Evolutionary conservation across 495 filamentous ascomycete genomes (phyloP).

Genomic region (Tuber borchii): DNA sequence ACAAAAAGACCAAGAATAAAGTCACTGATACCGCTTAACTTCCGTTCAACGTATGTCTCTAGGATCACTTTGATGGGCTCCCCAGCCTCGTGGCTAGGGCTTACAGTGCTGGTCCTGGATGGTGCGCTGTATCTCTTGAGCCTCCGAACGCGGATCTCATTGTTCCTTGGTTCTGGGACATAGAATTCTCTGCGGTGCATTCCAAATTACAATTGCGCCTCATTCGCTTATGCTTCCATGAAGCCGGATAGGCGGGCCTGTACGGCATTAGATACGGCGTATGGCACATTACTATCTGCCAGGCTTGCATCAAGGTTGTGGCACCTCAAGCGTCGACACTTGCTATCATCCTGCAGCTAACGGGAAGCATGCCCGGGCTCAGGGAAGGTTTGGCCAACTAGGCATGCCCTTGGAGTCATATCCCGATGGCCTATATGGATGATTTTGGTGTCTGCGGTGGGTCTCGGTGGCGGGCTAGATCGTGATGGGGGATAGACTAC

Average conservation of each 20-base stretch:
- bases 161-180: constrained; percentile 22
- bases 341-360: neutral
- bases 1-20: neutral
- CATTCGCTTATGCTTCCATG: constrained; percentile 24
- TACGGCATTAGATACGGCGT: constrained; percentile 23
- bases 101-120: neutral
- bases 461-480: neutral
- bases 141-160: constrained; percentile 19
- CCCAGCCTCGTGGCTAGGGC: neutral
- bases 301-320: neutral
- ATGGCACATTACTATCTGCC: constrained; percentile 8
- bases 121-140: neutral
- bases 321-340: constrained; percentile 8
- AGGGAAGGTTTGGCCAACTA: neutral
- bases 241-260: constrained; percentile 13
- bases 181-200: constrained; percentile 3
- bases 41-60: neutral
- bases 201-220: constrained; percentile 15
- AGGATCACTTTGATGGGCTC: neutral
- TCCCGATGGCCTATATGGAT: neutral
- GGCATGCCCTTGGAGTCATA: neutral
- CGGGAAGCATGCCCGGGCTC: neutral
- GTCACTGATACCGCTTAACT: neutral
- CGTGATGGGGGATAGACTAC: neutral
- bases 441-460: neutral